These are phyloP conservation scores for Chlamydomonas incerta DNA, from an alignment of 139 green algal genomes.

Conservation along the genomic window DNA sequence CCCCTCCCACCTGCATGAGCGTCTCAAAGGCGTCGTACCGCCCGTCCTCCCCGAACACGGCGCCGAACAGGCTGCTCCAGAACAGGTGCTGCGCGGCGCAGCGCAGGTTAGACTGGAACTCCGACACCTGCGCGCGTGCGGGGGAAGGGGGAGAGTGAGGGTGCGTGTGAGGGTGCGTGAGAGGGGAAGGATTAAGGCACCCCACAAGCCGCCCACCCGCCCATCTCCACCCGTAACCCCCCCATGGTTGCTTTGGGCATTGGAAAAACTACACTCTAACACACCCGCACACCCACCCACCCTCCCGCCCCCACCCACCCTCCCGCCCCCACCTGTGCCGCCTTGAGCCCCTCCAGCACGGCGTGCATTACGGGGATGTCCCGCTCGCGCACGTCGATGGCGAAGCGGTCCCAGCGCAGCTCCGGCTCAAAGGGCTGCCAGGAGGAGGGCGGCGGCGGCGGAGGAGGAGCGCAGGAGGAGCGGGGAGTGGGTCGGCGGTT, in stretches of 20 bases:
- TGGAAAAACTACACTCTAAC: no score
- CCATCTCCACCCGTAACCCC: no score
- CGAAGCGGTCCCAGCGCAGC: conserved; percentile 36
- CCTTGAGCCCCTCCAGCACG: conserved; percentile 3
- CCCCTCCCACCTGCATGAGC: conserved; percentile 16
- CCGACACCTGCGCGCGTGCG: background rate
- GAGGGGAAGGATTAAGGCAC: no score
- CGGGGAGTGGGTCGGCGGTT: no score
- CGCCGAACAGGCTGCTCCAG: conserved; percentile 37
- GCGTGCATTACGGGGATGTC: conserved; percentile 33
- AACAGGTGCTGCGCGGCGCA: conserved; percentile 48
- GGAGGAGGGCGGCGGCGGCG: no score
- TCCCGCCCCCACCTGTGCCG: background rate
- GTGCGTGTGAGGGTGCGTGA: no score
- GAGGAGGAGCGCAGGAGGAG: no score
- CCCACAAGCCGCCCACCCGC: no score
- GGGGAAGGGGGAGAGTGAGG: no score
- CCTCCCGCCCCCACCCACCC: background rate
- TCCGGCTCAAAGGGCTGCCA: conserved; percentile 35
- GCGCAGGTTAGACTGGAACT: conserved; percentile 24
- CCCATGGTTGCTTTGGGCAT: no score
- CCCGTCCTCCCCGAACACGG: conserved; percentile 44
- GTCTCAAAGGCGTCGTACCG: conserved; percentile 56
- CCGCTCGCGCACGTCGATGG: conserved; percentile 31
- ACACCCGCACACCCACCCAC: no score